Evolutionary conservation across 1,284 basidiomycete species (phyloP).

Genomic region (Sanghuangporus sanghuang): DNA sequence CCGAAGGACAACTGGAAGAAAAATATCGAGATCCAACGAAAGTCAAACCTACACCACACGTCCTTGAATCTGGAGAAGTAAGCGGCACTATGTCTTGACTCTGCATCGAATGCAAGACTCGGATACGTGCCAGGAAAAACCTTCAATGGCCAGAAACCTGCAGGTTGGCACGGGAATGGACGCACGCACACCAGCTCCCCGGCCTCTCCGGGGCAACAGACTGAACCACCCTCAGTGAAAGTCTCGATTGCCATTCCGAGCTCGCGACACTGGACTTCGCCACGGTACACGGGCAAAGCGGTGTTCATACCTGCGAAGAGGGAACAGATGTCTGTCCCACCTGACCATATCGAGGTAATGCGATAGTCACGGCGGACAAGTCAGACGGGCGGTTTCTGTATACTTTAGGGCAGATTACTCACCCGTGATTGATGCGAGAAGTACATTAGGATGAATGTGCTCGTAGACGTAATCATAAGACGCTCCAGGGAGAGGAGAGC

Average conservation of each 20-base stretch:
- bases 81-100: constrained; percentile 61
- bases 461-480: constrained; percentile 80
- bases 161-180: constrained; percentile 83
- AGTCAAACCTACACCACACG: constrained; percentile 65
- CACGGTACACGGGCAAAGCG: constrained; percentile 74
- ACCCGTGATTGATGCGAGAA: constrained; percentile 81
- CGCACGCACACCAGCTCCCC: constrained; percentile 71
- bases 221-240: constrained; percentile 42
- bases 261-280: constrained; percentile 83
- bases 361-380: neutral
- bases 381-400: neutral
- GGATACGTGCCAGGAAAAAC: constrained; percentile 51
- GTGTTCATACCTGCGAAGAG: constrained; percentile 82
- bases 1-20: neutral
- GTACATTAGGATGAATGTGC: constrained; percentile 59
- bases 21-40: neutral
- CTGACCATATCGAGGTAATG: constrained; percentile 29
- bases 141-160: constrained; percentile 79
- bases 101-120: constrained; percentile 53
- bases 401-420: constrained; percentile 19
- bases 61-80: constrained; percentile 71
- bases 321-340: constrained; percentile 84
- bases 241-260: constrained; percentile 75
- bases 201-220: constrained; percentile 37
- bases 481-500: constrained; percentile 72